Base-by-base conservation (phyloP, 306 rosid species). In the Begonia peltatifolia region DNA sequence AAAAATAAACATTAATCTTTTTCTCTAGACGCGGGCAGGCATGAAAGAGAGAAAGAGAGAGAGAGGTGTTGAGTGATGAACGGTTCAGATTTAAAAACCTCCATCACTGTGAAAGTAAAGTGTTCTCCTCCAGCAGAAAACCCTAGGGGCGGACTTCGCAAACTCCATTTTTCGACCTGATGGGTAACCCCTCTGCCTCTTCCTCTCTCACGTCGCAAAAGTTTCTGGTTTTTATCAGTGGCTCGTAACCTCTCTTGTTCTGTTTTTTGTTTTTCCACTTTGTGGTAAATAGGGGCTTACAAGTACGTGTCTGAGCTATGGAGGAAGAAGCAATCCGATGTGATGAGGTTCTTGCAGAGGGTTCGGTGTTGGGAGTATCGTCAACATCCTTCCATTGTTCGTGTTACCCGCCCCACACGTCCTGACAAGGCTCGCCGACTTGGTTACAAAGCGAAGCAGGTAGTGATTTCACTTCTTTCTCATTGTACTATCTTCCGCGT, bases 391-490 rank as follows among this genome's bases (percentile, higher is more conserved):
- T 67, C 71, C 47, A 54, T 72, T 38, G 66, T 71, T 11, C 66
- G 69, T 18, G 47, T 66, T 46, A 71, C 76, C 2, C 56, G 46
- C 10, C 71, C 68, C 35, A 57, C 68, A 0, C 68, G 67, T 58
- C 75, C 70, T 2, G 76, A 71, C 13, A 66, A 66, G 72, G 72
- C 68, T 6, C 68, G 57, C 42, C 67, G 69, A 10, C 17, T 59
- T 59, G 76, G 76, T 7, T 71, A 71, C 67, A 71, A 70, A 63
- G 76, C 76, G 44, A 65, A 65, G 71, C 68, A 61, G 71, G 71
- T 64, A 2, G 6, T n/a, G 48, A 30, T 30, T 30, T 30, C 38
- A 30, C 38, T 30, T 30, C 8, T 30, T 30, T 30, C 38, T 30
- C 38, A 20, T 20, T 20, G 23, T 20, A 20, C 23, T 20, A 20